phyloP scores from a whole-genome alignment of 1,284 basidiomycete genomes.

The Cryptococcus maquisensis region DNA sequence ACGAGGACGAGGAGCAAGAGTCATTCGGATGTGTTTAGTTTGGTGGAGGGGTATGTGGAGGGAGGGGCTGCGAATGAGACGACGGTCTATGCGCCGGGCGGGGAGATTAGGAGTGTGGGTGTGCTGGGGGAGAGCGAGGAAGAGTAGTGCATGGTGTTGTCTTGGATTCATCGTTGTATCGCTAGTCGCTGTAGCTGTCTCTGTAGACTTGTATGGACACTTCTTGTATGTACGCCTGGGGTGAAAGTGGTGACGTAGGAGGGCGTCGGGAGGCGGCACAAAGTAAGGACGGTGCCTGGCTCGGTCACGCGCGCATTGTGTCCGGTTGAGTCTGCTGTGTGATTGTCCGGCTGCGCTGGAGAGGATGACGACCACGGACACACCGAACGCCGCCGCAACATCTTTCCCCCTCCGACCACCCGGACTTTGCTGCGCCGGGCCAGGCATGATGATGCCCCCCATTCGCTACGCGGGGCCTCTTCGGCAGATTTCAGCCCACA shows the following conservation, averaged over 20 bases:
- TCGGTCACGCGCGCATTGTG: no score
- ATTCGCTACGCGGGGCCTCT: no score
- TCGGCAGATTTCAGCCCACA: no score
- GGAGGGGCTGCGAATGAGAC: conserved; percentile 47
- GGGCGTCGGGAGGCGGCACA: background rate
- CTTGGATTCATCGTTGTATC: background rate
- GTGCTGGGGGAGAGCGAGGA: conserved; percentile 34
- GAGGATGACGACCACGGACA: no score
- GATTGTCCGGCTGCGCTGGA: no score
- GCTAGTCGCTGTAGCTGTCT: background rate
- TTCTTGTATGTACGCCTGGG: no score
- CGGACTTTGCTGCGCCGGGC: no score
- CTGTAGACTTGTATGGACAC: no score
- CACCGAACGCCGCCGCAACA: no score
- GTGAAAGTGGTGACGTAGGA: no score
- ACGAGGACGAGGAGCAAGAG: conserved; percentile 37
- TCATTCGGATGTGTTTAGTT: conserved; percentile 42
- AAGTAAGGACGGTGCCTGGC: background rate
- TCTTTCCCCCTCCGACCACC: no score
- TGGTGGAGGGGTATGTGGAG: conserved; percentile 45
- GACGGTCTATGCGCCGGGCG: conserved; percentile 42
- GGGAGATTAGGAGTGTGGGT: conserved; percentile 37
- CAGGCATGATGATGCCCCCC: no score
- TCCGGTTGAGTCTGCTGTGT: background rate
- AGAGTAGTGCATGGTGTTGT: background rate